Base-by-base conservation (phyloP, 2,329 filamentous ascomycete species). In the Trichophyton schoenleinii region DNA sequence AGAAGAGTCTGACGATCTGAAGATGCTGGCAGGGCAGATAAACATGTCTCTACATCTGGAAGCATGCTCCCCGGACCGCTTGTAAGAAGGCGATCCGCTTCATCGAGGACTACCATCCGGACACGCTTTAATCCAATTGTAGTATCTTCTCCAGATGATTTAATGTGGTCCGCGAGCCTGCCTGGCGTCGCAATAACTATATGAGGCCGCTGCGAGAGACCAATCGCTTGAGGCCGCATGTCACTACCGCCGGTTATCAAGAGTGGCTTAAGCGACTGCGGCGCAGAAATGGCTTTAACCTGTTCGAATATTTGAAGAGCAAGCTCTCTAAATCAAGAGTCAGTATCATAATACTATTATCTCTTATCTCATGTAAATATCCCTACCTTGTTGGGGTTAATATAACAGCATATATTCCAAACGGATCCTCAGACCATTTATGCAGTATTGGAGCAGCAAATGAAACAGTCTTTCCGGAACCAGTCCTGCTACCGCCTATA, bases 241-340 rank as follows among this genome's bases (percentile, higher is more conserved):
- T 99, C 92, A 34, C 88, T 84, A 42, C 94, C 94, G 58, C 94
- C 94, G 0, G 90, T 97, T 48, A 99, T 82, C n/a, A 99, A 81
- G 52, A 92, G 80, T 3, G 88, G 86, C 73, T 96, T 96, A 66
- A 99, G 82, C 61, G 86, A 88, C 69, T 96, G 90, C 0, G 89
- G 87, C 3, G 91, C 85, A 2, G 90, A 92, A 61, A 99, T 90
- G 13, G 94, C 94, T 70, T 90, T 90, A 77, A 97, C 87, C 73
- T 99, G 94, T 76, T 99, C 94, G 72, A 87, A 95, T 58, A 99
- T 96, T 72, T 99, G 94, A 22, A 97, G 82, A 3, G 94, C 94
- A 62, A 99, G 83, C 77, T 99, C 94, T 68, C 89, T 83, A 62
- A 48, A 61, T 25, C 18, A 44, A 36, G 25, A 15, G 13, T 46